Base-by-base conservation (phyloP, 306 rosid genomes). In the Neltuma alba region DNA sequence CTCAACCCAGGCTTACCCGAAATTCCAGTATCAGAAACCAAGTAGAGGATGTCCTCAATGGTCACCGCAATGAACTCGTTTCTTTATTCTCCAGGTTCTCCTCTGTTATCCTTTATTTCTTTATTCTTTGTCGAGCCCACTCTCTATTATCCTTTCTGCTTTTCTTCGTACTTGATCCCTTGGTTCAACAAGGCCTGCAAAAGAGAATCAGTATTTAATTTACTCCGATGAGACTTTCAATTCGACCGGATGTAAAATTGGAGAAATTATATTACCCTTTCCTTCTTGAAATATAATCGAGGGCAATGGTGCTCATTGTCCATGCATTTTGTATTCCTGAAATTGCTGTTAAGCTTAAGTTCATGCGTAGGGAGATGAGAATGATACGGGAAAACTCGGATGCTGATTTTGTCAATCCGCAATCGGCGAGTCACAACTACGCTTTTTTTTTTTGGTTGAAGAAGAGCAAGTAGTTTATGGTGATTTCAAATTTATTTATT, bases 11-110 rank as follows among this genome's bases (percentile, higher is more conserved):
- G 91, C 83, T 92, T 27, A 73, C 61, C 68, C 86, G 99, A 70
- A 10, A 77, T 38, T 89, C 94, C 7, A 92, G 97, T 85, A 73
- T 91, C 76, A 89, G 95, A 76, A 97, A 95, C 40, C 86, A 93
- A 34, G 95, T 95, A 10, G 89, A 92, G 76, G 97, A 91, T 68
- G 91, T 89, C 64, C 94, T 95, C 86, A 87, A 86, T 42, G 95
- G 84, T 85, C 96, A 92, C 78, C 97, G 97, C 2, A 95, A 95
- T 78, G 91, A 92, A 74, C 94, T 92, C 76, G 81, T 89, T 10
- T 90, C 99, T 61, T 97, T 95, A 18, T 97, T 95, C 81, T 90
- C 97, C 82, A 92, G 99, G 99, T 94, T 76, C 28, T 21, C 64
- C 38, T 36, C 15, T n/a, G 21, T 12, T 36, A 54, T 44, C 52